A percentile compares a stretch with the other conserved stretches of the same genome.
Conservation (phyloP, 23 red algal species). For the Gracilaria domingensis region DNA sequence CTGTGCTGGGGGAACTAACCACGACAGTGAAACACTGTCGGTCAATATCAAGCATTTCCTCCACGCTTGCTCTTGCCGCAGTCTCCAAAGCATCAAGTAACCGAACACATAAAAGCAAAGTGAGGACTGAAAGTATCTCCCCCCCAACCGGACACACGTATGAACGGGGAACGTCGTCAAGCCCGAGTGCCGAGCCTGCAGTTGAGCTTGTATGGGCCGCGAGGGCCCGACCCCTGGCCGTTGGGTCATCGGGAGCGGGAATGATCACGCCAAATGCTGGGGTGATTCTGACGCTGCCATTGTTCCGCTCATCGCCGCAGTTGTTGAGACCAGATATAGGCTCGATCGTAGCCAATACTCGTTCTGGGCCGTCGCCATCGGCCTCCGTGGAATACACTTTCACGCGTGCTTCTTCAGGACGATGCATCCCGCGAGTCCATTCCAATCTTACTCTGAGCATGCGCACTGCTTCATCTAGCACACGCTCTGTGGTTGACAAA, state of each 20-base stretch:
- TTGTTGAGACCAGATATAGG: constrained; percentile 64
- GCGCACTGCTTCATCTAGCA: constrained; percentile 59
- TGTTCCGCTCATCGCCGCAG: constrained; percentile 36
- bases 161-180: constrained; percentile 76
- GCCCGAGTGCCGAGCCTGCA: constrained; percentile 41
- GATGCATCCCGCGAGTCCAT: constrained; percentile 66
- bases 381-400: constrained; percentile 57
- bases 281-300: constrained; percentile 63
- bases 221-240: constrained; percentile 44
- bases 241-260: constrained; percentile 68
- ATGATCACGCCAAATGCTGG: constrained; percentile 82
- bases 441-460: constrained; percentile 65
- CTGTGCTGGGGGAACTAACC: constrained; percentile 59
- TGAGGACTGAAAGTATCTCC: constrained; percentile 70
- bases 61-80: constrained; percentile 53
- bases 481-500: constrained; percentile 33
- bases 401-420: constrained; percentile 59
- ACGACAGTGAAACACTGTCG: constrained; percentile 78
- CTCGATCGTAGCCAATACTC: constrained; percentile 66
- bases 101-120: constrained; percentile 68
- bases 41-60: constrained; percentile 75
- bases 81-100: constrained; percentile 74
- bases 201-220: constrained; percentile 36
- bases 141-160: constrained; percentile 72
- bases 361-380: constrained; percentile 75